Percentiles rank a stretch among this genome's conserved stretches.
Evolutionary conservation across 805 yeast species (phyloP).

Genomic region (Schwanniomyces sp.): DNA sequence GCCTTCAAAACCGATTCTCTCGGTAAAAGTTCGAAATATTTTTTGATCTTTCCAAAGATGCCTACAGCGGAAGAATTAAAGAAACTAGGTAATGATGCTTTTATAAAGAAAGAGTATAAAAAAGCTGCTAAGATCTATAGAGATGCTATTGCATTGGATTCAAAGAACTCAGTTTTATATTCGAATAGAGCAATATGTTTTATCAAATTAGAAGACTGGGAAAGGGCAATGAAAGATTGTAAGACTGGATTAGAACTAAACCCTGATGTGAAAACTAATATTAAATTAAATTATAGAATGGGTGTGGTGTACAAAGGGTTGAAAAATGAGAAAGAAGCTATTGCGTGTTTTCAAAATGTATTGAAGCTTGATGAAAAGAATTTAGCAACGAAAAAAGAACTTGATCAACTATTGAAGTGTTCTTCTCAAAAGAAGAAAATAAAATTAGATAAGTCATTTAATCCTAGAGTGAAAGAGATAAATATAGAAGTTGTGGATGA

Average conservation of each 20-base stretch:
- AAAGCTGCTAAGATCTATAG: constrained; percentile 56
- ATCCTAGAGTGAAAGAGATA: constrained; percentile 11
- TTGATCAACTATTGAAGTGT: constrained; percentile 13
- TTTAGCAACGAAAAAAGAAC: constrained; percentile 34
- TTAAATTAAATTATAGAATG: constrained; percentile 54
- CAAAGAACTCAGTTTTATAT: constrained; percentile 53
- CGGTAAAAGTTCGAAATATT: not conserved
- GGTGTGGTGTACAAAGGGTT: constrained; percentile 40
- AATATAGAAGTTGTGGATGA: constrained; percentile 42
- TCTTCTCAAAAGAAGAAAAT: not conserved
- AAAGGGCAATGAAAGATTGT: constrained; percentile 51
- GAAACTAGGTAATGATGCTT: constrained; percentile 54
- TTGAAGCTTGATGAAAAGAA: constrained; percentile 43
- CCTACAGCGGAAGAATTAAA: constrained; percentile 31
- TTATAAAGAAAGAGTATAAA: constrained; percentile 40
- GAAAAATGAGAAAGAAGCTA: constrained; percentile 21
- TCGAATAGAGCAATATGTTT: constrained; percentile 74
- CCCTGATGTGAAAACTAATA: constrained; percentile 28
- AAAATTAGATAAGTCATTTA: constrained; percentile 7
- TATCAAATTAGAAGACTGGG: constrained; percentile 50
- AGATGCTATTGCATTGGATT: constrained; percentile 52
- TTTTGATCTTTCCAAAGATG: constrained; percentile 1
- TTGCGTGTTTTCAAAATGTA: constrained; percentile 31
- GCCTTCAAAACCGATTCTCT: not conserved
- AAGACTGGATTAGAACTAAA: constrained; percentile 43